Evolutionary conservation across 202 grass and related monocot species (phyloP).

Genomic region (Hordeum pubiflorum): DNA sequence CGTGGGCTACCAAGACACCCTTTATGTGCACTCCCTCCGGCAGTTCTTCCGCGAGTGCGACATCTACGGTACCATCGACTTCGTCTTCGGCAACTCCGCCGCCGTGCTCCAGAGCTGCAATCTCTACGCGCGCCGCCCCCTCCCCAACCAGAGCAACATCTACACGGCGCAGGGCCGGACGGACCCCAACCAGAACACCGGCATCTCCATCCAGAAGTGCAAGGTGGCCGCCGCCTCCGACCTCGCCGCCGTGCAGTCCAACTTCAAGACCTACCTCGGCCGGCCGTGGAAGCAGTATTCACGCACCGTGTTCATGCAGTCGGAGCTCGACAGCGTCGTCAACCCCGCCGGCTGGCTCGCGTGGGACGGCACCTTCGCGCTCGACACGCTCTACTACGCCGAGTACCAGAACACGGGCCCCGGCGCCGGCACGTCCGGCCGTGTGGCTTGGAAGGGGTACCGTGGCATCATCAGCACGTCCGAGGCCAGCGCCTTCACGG

Average conservation of each 20-base stretch:
- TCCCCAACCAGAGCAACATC: conserved; percentile 56
- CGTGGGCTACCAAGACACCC: conserved; percentile 87
- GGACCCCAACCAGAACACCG: conserved; percentile 87
- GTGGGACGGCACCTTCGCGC: conserved; percentile 62
- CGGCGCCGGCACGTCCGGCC: conserved; percentile 31
- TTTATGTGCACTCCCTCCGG: conserved; percentile 72
- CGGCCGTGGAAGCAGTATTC: conserved; percentile 78
- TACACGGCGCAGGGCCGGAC: conserved; percentile 70
- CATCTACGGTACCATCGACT: conserved; percentile 77
- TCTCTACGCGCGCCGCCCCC: conserved; percentile 52
- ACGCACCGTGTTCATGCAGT: conserved; percentile 59
- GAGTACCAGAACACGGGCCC: conserved; percentile 69
- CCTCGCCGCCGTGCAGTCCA: conserved; percentile 22
- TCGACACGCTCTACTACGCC: conserved; percentile 81
- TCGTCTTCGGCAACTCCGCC: conserved; percentile 67
- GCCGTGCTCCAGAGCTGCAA: conserved; percentile 65
- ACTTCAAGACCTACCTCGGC: conserved; percentile 53
- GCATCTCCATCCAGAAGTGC: conserved; percentile 65
- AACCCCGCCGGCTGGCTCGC: conserved; percentile 53
- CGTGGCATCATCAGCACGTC: conserved; percentile 41
- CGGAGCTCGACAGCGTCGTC: conserved; percentile 43
- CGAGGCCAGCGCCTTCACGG: conserved; percentile 57
- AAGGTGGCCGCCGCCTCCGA: conserved; percentile 61
- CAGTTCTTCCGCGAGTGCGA: conserved; percentile 85
- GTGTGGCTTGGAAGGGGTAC: conserved; percentile 71